These are phyloP conservation scores for Eragrostis curvula DNA, from an alignment of 176 grass and related monocot genomes.

Conservation along the genomic window DNA sequence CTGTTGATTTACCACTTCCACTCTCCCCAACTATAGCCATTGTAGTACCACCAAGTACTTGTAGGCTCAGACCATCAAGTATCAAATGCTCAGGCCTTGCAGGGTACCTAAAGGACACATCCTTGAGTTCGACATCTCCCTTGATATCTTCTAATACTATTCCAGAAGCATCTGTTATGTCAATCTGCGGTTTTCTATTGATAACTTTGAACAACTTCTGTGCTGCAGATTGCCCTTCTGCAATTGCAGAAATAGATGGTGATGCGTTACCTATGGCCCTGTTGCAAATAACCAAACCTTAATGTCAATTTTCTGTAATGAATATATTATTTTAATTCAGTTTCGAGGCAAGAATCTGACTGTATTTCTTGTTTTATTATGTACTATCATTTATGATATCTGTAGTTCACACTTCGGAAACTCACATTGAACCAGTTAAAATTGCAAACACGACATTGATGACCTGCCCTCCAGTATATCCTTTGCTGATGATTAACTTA, in stretches of 20 bases:
- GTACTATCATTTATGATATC: slow-evolving; percentile 15
- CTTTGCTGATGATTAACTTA: slow-evolving; percentile 65
- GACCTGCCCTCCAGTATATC: slow-evolving; percentile 68
- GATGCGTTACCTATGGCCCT: slow-evolving; percentile 82
- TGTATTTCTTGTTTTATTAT: slow-evolving; percentile 3
- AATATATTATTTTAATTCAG: background rate
- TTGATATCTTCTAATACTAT: slow-evolving; percentile 62
- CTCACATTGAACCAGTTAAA: slow-evolving; percentile 66
- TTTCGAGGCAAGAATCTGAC: slow-evolving; percentile 14
- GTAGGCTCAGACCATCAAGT: slow-evolving; percentile 54
- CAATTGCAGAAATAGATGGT: slow-evolving; percentile 74
- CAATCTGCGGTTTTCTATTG: slow-evolving; percentile 72
- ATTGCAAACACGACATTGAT: slow-evolving; percentile 66
- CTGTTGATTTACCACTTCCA: slow-evolving; percentile 82
- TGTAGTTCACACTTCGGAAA: slow-evolving; percentile 7
- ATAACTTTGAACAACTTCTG: slow-evolving; percentile 75
- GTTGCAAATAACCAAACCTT: slow-evolving; percentile 30
- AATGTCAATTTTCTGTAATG: background rate
- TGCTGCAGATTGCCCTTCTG: slow-evolving; percentile 81
- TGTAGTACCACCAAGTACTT: slow-evolving; percentile 61
- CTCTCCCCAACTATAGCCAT: slow-evolving; percentile 90
- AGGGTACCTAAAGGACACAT: slow-evolving; percentile 80
- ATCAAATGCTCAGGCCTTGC: slow-evolving; percentile 72
- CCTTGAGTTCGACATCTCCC: slow-evolving; percentile 62
- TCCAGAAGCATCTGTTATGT: slow-evolving; percentile 61